Conservation (phyloP, 1,284 basidiomycete genomes). For the Chalciporus sp. region DNA sequence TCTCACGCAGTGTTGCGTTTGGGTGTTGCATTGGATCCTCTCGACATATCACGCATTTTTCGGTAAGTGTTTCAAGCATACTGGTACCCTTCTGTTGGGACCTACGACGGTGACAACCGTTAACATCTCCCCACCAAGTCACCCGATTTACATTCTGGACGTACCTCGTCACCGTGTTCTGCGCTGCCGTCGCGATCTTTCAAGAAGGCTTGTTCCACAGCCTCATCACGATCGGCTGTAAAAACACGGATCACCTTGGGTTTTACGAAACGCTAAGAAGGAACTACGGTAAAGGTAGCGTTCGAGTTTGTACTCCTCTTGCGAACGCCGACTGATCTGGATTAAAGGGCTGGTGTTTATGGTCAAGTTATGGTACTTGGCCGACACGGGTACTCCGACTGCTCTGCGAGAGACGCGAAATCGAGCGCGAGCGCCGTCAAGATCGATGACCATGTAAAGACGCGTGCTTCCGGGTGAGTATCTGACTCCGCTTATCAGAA, state of each 20-base stretch:
- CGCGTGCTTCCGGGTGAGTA: background rate
- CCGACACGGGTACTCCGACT: conserved; percentile 2
- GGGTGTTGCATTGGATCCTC: conserved; percentile 30
- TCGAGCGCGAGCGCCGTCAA: conserved; percentile 4
- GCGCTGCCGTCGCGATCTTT: conserved; percentile 13
- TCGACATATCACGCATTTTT: conserved; percentile 25
- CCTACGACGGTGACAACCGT: background rate
- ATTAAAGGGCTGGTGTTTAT: conserved; percentile 17
- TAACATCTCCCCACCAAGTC: conserved; percentile 3
- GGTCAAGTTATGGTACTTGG: conserved; percentile 22
- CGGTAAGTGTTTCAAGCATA: conserved; percentile 9
- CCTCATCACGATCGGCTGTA: conserved; percentile 10
- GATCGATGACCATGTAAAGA: conserved; percentile 22
- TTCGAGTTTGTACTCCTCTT: background rate
- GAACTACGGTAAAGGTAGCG: conserved; percentile 17
- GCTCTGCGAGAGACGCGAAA: background rate
- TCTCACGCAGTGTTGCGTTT: conserved; percentile 27
- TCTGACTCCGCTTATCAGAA: background rate
- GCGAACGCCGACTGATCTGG: background rate
- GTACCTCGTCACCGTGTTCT: conserved; percentile 28
- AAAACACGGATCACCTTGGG: conserved; percentile 22
- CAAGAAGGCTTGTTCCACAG: conserved; percentile 27
- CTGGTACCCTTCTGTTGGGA: too few species aligned
- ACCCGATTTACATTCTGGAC: conserved; percentile 16
- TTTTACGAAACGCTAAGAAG: conserved; percentile 17